phyloP scores from a whole-genome alignment of 805 yeast genomes.

The Maudiozyma turicensis region DNA sequence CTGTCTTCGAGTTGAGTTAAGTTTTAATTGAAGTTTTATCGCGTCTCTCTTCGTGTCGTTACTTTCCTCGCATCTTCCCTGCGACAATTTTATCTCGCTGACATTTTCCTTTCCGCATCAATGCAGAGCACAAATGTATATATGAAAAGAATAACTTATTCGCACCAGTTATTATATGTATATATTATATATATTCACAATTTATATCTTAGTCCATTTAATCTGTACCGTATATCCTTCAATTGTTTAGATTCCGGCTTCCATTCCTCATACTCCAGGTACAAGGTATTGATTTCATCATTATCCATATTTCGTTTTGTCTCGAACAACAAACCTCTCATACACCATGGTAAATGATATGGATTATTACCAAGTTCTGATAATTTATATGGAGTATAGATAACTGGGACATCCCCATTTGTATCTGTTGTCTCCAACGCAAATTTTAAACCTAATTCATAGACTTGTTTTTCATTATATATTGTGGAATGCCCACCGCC shows the following conservation, averaged over 20 bases:
- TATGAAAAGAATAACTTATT: too few relatives aligned
- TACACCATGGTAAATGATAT: conserved; percentile 84
- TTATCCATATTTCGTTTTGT: conserved; percentile 42
- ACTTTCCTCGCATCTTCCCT: too few relatives aligned
- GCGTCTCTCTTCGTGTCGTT: too few relatives aligned
- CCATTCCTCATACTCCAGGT: conserved; percentile 75
- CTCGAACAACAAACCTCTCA: conserved; percentile 71
- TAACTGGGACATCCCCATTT: conserved; percentile 32
- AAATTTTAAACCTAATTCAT: conserved; percentile 66
- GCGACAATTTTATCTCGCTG: too few relatives aligned
- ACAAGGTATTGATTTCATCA: conserved; percentile 50
- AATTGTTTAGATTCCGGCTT: conserved; percentile 72
- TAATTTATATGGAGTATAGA: conserved; percentile 41
- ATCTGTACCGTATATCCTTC: conserved; percentile 74
- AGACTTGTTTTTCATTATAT: conserved; percentile 77
- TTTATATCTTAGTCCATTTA: conserved; percentile 41
- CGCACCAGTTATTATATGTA: background rate
- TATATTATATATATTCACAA: conserved; percentile 1
- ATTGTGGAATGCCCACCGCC: conserved; percentile 93
- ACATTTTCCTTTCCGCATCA: too few relatives aligned
- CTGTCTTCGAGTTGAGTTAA: too few relatives aligned
- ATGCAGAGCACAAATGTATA: too few relatives aligned
- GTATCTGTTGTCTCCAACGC: conserved; percentile 65
- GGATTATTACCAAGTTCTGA: conserved; percentile 70
- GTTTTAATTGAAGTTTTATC: too few relatives aligned